Evolutionary conservation across 129 eudicot species (phyloP).

Genomic region (Flaveria sonorensis): DNA sequence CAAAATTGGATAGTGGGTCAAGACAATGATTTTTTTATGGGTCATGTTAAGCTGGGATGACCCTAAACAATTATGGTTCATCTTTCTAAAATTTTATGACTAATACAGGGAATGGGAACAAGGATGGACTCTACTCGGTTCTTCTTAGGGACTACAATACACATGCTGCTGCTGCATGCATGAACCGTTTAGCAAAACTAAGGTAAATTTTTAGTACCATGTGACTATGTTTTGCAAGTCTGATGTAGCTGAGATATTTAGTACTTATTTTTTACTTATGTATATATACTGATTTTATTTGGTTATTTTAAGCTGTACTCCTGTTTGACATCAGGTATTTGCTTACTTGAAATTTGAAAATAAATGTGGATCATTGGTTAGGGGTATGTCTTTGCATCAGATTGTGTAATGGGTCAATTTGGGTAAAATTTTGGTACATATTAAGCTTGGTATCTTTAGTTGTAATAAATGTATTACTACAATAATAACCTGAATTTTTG

Average conservation of each 20-base stretch:
- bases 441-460: too few species aligned
- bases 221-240: neutral
- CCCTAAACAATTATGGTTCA: neutral
- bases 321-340: neutral
- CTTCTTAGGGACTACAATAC: conserved; percentile 88
- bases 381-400: too few species aligned
- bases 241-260: neutral
- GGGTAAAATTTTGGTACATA: neutral
- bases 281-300: neutral
- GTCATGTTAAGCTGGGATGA: neutral
- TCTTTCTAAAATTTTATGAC: neutral
- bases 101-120: conserved; percentile 83
- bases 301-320: neutral
- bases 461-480: neutral
- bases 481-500: neutral
- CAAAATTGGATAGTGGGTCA: neutral
- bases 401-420: neutral
- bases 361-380: neutral
- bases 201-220: conserved; percentile 49
- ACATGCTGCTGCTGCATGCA: conserved; percentile 94
- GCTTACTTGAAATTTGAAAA: neutral
- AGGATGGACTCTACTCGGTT: conserved; percentile 86
- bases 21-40: neutral
- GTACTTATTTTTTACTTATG: neutral
- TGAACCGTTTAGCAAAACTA: conserved; percentile 93